Percentiles rank a stretch among this genome's conserved stretches.
Evolutionary conservation across 768 basidiomycete genomes (phyloP).

Genomic region (Boletus rubescentipes): DNA sequence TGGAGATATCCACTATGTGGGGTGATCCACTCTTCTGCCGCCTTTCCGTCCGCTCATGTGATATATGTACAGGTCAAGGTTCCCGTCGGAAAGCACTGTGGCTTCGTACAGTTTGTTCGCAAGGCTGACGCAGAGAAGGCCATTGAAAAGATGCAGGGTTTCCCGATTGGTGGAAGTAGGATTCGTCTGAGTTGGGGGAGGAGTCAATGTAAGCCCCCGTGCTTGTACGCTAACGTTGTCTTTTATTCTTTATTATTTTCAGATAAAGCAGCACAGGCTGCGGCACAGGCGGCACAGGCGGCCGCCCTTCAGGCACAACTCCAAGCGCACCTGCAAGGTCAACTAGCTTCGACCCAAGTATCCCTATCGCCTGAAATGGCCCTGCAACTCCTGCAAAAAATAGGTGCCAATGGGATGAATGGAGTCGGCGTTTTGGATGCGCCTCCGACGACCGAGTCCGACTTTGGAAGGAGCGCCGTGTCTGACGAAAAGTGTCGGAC

Average conservation of each 20-base stretch:
- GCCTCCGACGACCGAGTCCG: constrained; percentile 6
- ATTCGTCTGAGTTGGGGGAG: constrained; percentile 93
- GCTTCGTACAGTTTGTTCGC: constrained; percentile 92
- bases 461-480: constrained; percentile 15
- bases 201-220: constrained; percentile 66
- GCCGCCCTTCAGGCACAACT: constrained; percentile 59
- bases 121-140: constrained; percentile 90
- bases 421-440: constrained; percentile 17
- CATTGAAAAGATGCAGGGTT: constrained; percentile 97
- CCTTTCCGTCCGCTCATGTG: constrained; percentile 1
- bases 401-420: constrained; percentile 44
- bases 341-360: constrained; percentile 24
- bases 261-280: constrained; percentile 92
- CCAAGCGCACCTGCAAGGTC: constrained; percentile 38
- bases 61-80: constrained; percentile 73
- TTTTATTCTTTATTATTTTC: constrained; percentile 7
- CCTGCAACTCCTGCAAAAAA: constrained; percentile 57
- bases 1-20: constrained; percentile 88
- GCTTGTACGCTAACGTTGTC: background rate
- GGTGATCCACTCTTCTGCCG: constrained; percentile 26
- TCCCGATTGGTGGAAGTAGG: constrained; percentile 88
- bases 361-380: constrained; percentile 61
- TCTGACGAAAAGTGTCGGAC: constrained; percentile 27
- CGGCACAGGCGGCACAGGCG: constrained; percentile 78
- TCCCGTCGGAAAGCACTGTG: constrained; percentile 94